Percentiles rank a stretch among this genome's conserved stretches.
Conservation (phyloP, 495 filamentous ascomycete genomes). For the Talaromyces thailandensis region DNA sequence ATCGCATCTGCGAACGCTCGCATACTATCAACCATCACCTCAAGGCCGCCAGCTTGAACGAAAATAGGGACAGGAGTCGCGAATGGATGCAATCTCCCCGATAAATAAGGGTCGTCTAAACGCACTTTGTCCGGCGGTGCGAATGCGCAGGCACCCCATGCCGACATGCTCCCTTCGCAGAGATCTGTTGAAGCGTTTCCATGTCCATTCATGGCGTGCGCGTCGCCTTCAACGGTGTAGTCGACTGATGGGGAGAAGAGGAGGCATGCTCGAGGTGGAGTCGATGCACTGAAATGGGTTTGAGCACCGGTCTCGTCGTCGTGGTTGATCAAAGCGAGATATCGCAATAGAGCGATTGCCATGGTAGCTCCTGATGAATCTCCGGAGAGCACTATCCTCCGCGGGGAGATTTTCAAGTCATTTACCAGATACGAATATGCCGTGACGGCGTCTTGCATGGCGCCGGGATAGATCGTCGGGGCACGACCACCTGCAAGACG, state of each 20-base stretch:
- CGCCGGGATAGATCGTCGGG: neutral
- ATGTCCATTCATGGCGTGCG: neutral
- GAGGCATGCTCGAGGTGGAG: neutral
- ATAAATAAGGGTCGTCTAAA: neutral
- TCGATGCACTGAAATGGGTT: neutral
- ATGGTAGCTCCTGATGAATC: slow-evolving; percentile 34
- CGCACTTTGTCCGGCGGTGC: neutral
- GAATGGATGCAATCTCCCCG: neutral
- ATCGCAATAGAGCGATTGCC: slow-evolving; percentile 28
- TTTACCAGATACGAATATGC: slow-evolving; percentile 17
- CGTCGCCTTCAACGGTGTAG: neutral
- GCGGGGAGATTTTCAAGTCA: slow-evolving; percentile 15
- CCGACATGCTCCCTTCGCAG: neutral
- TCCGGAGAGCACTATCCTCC: slow-evolving; percentile 26
- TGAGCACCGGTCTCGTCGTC: neutral
- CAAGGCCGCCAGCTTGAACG: neutral
- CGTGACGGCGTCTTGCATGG: neutral
- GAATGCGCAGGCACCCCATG: neutral
- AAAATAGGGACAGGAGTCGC: neutral
- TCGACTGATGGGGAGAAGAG: neutral
- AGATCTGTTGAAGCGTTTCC: neutral
- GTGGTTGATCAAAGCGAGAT: slow-evolving; percentile 5
- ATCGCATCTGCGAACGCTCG: neutral
- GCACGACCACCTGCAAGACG: slow-evolving; percentile 8
- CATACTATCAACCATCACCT: neutral